Base-by-base conservation (phyloP, 768 basidiomycete species). In the Leccinum barrowsii region DNA sequence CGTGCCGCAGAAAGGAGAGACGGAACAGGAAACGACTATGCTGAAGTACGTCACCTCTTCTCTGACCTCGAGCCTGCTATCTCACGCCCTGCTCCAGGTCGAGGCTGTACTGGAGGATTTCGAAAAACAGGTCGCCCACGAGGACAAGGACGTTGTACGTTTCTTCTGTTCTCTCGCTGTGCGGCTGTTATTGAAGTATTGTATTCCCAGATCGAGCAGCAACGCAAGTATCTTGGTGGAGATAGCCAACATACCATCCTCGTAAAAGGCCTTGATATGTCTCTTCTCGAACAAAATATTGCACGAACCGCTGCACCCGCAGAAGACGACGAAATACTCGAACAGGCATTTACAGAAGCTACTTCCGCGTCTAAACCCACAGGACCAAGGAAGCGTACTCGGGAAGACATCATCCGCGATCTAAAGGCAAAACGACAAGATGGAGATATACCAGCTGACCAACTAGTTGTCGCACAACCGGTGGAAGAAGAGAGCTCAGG, bases 211-310 rank as follows among this genome's bases (percentile, higher is more conserved):
- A 76, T 92, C 17, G 90, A 91, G 55, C 80, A 84, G 55, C 82
- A 92, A 67, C 79, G 93, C 35, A 79, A 78, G 57, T 91, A 90
- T 69, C 82, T 94, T 5, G 92, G 92, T 17, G 91, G 92, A 37
- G 92, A 96, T 70, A 84, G 85, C 44, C 81, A 89, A 58, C 93
- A 95, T 69, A 86, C 91, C 11, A 82, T 94, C 57, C 83, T 94
- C 11, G 91, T 94, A 44, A 96, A 94, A 67, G 92, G 92, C 26
- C 85, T 98, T 49, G 95, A 98, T 68, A 80, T 88, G 63, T 88
- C 92, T 0, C 81, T 97, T 7, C 78, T 97, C 15, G 89, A 92
- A 66, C 90, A 92, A 64, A 86, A 89, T 62, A 93, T 24, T 24
- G 24, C 24, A 24, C 24, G 24, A 40, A 77, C 76, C 2, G 75